Conservation (phyloP, 495 filamentous ascomycete genomes). For the Penicillium goetzii region DNA sequence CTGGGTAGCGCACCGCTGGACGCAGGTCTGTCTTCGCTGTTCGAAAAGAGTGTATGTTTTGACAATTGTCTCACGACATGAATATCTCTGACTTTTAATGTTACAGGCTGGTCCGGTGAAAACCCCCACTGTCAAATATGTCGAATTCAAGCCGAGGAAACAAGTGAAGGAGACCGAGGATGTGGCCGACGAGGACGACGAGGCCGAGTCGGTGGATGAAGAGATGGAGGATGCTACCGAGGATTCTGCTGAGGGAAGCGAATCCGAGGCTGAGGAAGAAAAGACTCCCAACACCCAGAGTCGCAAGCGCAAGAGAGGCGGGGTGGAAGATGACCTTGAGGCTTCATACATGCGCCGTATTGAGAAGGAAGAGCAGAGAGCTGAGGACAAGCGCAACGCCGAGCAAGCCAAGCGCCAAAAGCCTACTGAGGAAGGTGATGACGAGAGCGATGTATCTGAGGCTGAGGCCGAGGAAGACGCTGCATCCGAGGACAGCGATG, state of each 20-base stretch:
- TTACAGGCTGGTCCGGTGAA: constrained; percentile 71
- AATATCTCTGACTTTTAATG: constrained; percentile 17
- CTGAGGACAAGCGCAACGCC: constrained; percentile 43
- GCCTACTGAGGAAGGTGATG: constrained; percentile 16
- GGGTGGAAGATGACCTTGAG: constrained; percentile 77
- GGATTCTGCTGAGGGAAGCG: constrained; percentile 24
- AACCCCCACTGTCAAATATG: constrained; percentile 56
- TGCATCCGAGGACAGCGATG: constrained; percentile 30
- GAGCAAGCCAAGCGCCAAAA: constrained; percentile 35
- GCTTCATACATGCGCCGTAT: constrained; percentile 78
- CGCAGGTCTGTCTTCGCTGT: constrained; percentile 76
- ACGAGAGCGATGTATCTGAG: constrained; percentile 23
- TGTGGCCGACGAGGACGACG: constrained; percentile 43
- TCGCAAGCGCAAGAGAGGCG: constrained; percentile 77
- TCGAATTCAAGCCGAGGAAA: constrained; percentile 19
- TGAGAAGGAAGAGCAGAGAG: constrained; percentile 58
- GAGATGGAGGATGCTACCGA: constrained; percentile 51
- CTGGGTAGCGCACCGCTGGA: constrained; percentile 60
- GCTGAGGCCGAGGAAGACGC: constrained; percentile 14
- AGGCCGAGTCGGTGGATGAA: constrained; percentile 45
- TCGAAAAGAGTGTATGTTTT: constrained; percentile 74
- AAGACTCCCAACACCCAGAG: constrained; percentile 48
- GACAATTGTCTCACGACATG: constrained; percentile 20
- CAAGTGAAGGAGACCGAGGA: constrained; percentile 37
- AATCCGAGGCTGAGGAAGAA: constrained; percentile 38